phyloP scores from a whole-genome alignment of 495 filamentous ascomycete species.

The Annulohypoxylon stygium region DNA sequence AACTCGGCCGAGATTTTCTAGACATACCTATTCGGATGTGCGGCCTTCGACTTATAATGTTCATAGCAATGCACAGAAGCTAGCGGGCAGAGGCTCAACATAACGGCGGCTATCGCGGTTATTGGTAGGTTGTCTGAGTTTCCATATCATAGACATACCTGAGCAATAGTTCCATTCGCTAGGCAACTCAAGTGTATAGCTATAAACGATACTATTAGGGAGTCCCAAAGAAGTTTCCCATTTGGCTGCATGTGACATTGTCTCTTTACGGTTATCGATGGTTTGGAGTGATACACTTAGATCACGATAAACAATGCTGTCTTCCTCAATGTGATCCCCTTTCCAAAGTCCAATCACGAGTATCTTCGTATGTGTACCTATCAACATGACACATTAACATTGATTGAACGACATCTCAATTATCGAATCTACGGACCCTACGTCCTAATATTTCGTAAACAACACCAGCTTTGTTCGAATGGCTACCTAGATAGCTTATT shows the following conservation, averaged over 20 bases:
- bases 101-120: conserved; percentile 1
- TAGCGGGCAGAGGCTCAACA: no score
- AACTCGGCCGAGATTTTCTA: not conserved
- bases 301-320: not conserved
- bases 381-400: no score
- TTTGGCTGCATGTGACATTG: not conserved
- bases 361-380: not conserved
- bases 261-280: not conserved
- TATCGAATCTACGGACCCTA: not conserved
- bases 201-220: not conserved
- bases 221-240: not conserved
- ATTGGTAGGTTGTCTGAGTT: not conserved
- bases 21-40: not conserved
- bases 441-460: not conserved
- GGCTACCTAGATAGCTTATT: no score
- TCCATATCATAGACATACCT: not conserved
- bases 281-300: not conserved
- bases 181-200: not conserved
- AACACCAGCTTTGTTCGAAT: no score
- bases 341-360: not conserved
- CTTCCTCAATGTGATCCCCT: not conserved
- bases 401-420: not conserved
- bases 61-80: not conserved
- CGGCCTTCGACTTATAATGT: not conserved
- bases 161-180: not conserved